phyloP scores from a whole-genome alignment of 164 flowering plant species.

The Pachysandra terminalis region DNA sequence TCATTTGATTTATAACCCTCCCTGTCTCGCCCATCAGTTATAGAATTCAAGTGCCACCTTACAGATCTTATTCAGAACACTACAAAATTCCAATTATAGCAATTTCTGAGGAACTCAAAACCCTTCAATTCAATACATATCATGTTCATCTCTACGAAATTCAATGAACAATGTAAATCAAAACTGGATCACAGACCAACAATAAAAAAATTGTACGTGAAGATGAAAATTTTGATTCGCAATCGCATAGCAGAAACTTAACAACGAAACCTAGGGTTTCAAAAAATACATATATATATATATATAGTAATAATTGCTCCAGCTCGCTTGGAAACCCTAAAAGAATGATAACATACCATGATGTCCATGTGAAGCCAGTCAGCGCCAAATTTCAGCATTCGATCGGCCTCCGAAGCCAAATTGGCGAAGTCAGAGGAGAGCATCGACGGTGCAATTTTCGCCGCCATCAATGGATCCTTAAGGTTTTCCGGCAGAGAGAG shows the following conservation, averaged over 20 bases:
- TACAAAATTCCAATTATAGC: no score
- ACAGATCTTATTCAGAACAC: no score
- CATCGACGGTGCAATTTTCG: slow-evolving; percentile 98
- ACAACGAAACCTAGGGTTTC: neutral
- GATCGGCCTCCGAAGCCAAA: slow-evolving; percentile 86
- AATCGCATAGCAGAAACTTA: neutral
- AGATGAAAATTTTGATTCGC: neutral
- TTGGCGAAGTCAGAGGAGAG: slow-evolving; percentile 94
- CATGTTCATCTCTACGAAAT: no score
- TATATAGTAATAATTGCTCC: neutral
- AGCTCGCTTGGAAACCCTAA: neutral
- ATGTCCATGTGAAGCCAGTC: slow-evolving; percentile 99
- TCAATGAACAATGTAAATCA: no score
- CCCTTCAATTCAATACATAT: no score
- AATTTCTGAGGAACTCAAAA: no score
- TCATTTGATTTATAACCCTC: no score
- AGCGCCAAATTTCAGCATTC: slow-evolving; percentile 80
- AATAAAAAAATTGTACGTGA: no score
- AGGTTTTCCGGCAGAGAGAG: neutral
- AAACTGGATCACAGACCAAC: neutral
- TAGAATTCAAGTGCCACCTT: no score
- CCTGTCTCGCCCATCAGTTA: no score
- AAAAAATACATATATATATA: no score
- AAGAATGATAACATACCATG: slow-evolving; percentile 47
- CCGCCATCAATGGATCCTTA: slow-evolving; percentile 15